These are phyloP conservation scores for Cocos nucifera DNA, from an alignment of 176 grass and related monocot genomes.

Conservation along the genomic window DNA sequence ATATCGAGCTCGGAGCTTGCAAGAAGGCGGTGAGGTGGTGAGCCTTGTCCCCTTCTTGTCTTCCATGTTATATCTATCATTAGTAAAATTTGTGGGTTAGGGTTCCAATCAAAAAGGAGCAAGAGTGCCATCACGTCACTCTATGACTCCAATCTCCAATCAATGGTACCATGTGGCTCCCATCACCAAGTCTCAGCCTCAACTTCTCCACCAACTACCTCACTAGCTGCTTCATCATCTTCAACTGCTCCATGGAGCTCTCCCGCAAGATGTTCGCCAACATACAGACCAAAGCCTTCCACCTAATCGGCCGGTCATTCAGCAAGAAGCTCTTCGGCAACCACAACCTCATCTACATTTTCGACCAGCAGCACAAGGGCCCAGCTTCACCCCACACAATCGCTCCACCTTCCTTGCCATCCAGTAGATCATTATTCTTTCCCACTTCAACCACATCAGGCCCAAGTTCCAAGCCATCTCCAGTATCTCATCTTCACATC, in stretches of 20 bases:
- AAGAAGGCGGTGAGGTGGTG: too few relatives aligned
- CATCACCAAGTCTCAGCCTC: conserved; percentile 23
- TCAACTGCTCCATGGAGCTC: conserved; percentile 45
- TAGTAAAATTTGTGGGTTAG: too few relatives aligned
- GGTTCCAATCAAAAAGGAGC: too few relatives aligned
- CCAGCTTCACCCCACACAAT: conserved; percentile 58
- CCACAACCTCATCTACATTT: conserved; percentile 71
- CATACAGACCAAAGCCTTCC: conserved; percentile 72
- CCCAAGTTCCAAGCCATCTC: too few relatives aligned
- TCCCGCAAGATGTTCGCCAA: conserved; percentile 66
- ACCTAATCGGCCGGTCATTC: conserved; percentile 61
- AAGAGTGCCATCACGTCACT: too few relatives aligned
- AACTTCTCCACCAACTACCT: conserved; percentile 50
- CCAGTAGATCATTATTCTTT: conserved; percentile 59
- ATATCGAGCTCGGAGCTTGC: too few relatives aligned
- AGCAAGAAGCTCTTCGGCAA: conserved; percentile 78
- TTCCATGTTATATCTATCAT: too few relatives aligned
- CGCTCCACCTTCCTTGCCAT: conserved; percentile 53
- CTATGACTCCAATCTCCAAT: too few relatives aligned
- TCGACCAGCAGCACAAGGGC: conserved; percentile 40
- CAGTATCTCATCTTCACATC: too few relatives aligned
- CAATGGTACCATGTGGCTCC: too few relatives aligned
- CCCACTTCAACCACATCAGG: conserved; percentile 16
- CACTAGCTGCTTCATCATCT: conserved; percentile 52
- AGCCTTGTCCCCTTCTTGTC: too few relatives aligned